Base-by-base conservation (phyloP, 2,329 filamentous ascomycete genomes). In the Diaporthe australafricana region DNA sequence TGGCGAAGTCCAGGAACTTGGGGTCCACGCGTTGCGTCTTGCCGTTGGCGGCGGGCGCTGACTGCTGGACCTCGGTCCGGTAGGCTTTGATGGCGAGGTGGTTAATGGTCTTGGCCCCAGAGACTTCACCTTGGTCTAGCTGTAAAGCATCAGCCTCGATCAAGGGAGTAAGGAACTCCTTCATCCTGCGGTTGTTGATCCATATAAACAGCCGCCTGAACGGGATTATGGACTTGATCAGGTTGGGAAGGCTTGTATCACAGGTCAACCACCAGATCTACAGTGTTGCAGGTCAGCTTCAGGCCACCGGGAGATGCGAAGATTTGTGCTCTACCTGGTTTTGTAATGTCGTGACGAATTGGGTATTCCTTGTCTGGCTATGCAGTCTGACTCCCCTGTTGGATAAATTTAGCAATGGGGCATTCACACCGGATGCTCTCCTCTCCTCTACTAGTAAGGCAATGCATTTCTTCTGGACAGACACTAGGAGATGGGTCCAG, bases 121-220 rank as follows among this genome's bases (percentile, higher is more conserved):
- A 30, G 12, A 42, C 55, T n/a, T 74, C 74, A 3, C 70, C 75
- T 25, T 25, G 48, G 25, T 73, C 55, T 52, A 74, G 72, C 53
- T 77, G 74, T 27, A 76, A 74, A 50, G 78, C 73, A 22, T 72
- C 75, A n/a, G 74, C 68, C 53, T 77, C 57, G 53, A 81, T 77
- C 52, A 77, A 72, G 7, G 79, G 79, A 22, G 75, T 63, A 7
- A 80, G 72, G 42, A 75, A 77, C 12, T 76, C 74, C 17, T 70
- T 74, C 52, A 80, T 79, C n/a, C 68, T 76, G 16, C 77, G 75
- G 74, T 78, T 79, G 73, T 78, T 77, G 38, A 76, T 70, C 75
- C 76, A 77, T 40, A 78, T 53, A 16, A 72, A 74, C 7, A 79
- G 30, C 20, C 72, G 75, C 35, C 75, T 73, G n/a, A 74, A 53